Conservation (phyloP, 306 rosid species). For the Bauhinia variegata region DNA sequence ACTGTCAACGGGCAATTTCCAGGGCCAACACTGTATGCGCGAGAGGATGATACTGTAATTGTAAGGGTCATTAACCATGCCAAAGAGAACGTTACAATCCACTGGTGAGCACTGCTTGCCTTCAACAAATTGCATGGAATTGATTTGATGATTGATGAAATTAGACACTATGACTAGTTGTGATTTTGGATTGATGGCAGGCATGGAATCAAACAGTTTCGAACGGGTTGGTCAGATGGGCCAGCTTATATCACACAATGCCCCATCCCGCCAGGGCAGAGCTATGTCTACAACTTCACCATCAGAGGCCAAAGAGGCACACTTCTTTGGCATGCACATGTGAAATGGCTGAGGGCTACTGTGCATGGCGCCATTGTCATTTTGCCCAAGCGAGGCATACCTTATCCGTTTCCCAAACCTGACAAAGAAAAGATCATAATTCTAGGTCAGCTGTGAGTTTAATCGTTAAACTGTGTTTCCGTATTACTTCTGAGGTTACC, state of each 20-base stretch:
- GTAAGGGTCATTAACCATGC: conserved; percentile 71
- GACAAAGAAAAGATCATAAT: conserved; percentile 57
- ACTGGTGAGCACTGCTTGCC: conserved; percentile 56
- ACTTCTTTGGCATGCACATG: conserved; percentile 86
- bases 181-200: conserved; percentile 36
- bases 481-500: no score
- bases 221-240: conserved; percentile 74
- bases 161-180: background rate
- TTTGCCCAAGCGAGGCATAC: conserved; percentile 59
- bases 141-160: background rate
- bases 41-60: conserved; percentile 70
- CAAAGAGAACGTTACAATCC: conserved; percentile 60
- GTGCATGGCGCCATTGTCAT: conserved; percentile 72
- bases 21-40: conserved; percentile 71
- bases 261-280: conserved; percentile 67
- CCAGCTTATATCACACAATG: conserved; percentile 83
- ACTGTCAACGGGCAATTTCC: conserved; percentile 69
- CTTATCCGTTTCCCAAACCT: conserved; percentile 76
- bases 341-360: conserved; percentile 75
- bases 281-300: conserved; percentile 69
- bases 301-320: conserved; percentile 75
- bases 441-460: conserved; percentile 43
- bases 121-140: conserved; percentile 19
- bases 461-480: background rate
- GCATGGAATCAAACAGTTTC: conserved; percentile 72